Percentiles rank a stretch among this genome's conserved stretches.
Conservation (phyloP, 2,329 filamentous ascomycete genomes). For the Lecanicillium sp. region DNA sequence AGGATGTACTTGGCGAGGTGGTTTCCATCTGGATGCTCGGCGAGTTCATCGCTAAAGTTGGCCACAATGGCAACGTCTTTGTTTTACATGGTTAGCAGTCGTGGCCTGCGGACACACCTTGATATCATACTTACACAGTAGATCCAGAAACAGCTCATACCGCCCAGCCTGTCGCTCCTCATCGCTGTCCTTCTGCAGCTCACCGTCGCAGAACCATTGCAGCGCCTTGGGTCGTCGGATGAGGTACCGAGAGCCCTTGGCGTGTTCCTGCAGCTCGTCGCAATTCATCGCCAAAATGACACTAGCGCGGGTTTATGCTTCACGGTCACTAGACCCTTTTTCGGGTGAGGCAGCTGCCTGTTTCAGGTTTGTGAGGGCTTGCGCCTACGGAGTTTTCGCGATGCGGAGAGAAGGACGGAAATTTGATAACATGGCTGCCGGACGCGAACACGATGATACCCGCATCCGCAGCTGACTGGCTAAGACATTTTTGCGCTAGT, state of each 20-base stretch:
- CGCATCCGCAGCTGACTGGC: no score
- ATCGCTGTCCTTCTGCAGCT: conserved; percentile 31
- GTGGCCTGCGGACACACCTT: not conserved
- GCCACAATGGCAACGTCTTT: conserved; percentile 39
- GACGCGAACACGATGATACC: no score
- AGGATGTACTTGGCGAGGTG: conserved; percentile 40
- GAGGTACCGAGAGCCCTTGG: conserved; percentile 23
- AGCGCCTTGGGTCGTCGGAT: conserved; percentile 30
- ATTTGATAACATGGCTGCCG: no score
- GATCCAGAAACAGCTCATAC: conserved; percentile 42
- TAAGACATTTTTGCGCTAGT: no score
- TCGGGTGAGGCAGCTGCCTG: no score
- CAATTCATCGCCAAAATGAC: conserved; percentile 22
- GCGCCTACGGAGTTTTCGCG: no score
- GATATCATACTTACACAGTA: conserved; percentile 29
- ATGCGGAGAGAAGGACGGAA: no score
- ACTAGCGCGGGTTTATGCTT: no score
- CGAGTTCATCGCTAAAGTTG: conserved; percentile 40
- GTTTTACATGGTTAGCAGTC: not conserved
- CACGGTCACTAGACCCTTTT: no score
- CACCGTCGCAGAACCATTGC: conserved; percentile 37
- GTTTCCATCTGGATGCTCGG: conserved; percentile 34
- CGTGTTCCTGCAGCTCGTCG: conserved; percentile 25
- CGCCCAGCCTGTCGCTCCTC: conserved; percentile 36
- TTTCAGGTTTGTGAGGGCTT: not conserved